A percentile compares a stretch with the other conserved stretches of the same genome.
Conservation (phyloP, 2,329 filamentous ascomycete species). For the Trichoderma lentiforme region DNA sequence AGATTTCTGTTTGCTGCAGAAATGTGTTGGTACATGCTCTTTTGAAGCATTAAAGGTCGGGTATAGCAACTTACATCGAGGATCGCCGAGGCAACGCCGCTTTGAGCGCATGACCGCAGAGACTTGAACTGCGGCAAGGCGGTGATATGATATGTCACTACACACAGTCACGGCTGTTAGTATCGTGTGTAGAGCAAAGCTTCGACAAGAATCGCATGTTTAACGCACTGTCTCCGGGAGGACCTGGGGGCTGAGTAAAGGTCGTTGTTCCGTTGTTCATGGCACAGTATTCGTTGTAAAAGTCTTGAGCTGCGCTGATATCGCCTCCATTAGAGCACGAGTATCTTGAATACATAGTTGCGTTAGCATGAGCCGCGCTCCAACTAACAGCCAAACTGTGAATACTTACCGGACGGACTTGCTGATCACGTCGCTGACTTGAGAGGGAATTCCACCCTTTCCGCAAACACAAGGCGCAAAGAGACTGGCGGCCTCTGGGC, state of each 20-base stretch:
- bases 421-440: slow-evolving; percentile 43
- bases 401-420: slow-evolving; percentile 31
- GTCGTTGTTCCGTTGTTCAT: slow-evolving; percentile 48
- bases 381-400: too few relatives aligned
- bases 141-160: slow-evolving; percentile 55
- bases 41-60: too few relatives aligned
- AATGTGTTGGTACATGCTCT: too few relatives aligned
- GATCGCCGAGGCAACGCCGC: slow-evolving; percentile 42
- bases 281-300: slow-evolving; percentile 52
- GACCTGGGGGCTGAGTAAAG: slow-evolving; percentile 44
- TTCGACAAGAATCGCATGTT: neutral
- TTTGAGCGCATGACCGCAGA: slow-evolving; percentile 44
- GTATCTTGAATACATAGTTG: slow-evolving; percentile 24
- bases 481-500: slow-evolving; percentile 38
- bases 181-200: neutral
- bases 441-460: slow-evolving; percentile 47
- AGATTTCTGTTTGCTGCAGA: slow-evolving; percentile 29
- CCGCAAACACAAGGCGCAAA: slow-evolving; percentile 51
- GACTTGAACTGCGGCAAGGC: slow-evolving; percentile 46
- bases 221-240: slow-evolving; percentile 50
- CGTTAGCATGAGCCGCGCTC: neutral
- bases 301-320: slow-evolving; percentile 46
- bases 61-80: slow-evolving; percentile 36
- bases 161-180: slow-evolving; percentile 21
- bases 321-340: slow-evolving; percentile 46